Conservation (phyloP, 2,329 filamentous ascomycete species). For the Fusarium sp. region DNA sequence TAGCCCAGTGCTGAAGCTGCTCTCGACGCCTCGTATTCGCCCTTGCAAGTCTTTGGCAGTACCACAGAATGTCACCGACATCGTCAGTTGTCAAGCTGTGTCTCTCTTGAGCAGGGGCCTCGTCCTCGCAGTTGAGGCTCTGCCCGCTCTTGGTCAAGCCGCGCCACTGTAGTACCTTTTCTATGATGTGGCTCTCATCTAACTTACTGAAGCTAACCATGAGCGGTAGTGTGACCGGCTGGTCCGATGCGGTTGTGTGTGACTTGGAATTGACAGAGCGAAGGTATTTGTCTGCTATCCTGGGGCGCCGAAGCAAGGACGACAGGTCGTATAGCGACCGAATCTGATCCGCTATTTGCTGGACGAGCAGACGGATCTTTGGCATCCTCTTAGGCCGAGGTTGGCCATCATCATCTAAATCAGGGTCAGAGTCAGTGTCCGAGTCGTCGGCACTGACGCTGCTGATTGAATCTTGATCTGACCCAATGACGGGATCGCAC, state of each 20-base stretch:
- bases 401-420: neutral
- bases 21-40: neutral
- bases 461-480: neutral
- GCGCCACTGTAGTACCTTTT: neutral
- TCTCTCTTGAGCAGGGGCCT: neutral
- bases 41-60: neutral
- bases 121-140: neutral
- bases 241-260: neutral
- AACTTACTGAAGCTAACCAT: neutral
- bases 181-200: neutral
- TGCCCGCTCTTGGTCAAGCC: neutral
- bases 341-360: neutral
- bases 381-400: neutral
- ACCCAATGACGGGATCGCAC: neutral
- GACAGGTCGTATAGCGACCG: neutral
- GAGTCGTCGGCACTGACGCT: neutral
- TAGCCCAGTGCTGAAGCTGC: neutral
- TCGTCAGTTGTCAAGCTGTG: neutral
- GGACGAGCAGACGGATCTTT: neutral
- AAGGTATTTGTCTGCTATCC: neutral
- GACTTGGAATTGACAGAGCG: neutral
- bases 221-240: neutral
- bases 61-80: neutral
- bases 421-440: neutral
- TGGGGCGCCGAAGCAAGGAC: neutral